Base-by-base conservation (phyloP, 2,329 filamentous ascomycete species). In the Fusarium ramigenum region DNA sequence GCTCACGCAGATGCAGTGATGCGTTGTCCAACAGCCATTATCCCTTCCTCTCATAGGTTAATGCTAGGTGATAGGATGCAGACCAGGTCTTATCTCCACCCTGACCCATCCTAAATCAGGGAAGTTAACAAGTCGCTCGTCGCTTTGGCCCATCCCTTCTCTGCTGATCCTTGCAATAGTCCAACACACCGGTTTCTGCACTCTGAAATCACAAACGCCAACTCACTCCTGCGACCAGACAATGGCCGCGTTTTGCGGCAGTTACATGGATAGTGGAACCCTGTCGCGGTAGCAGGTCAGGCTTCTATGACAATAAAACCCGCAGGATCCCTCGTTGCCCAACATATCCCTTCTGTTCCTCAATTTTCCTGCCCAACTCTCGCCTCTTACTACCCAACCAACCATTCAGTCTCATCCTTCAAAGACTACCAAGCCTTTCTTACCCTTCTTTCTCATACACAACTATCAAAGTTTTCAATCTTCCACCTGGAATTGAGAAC, bases 141-240 rank as follows among this genome's bases (percentile, higher is more conserved):
- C 54, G 60, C 57, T 60, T 60, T 75, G 65, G 61, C 69, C 66
- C 77, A 78, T 79, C 75, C 77, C 74, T 73, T 73, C 60, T 73
- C 77, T 69, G 60, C 65, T 47, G 66, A 81, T 75, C 81, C 81
- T 78, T 82, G 80, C 77, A 76, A 65, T 39, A 56, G 43, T 36
- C 59, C 68, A 74, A 64, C 72, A 67, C 63, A 77, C 72, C 68
- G 74, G 69, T 72, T 74, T 76, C 65, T 78, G 69, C 69, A 70
- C 65, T 70, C 68, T 71, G 69, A 72, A 83, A 83, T 69, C 77
- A 76, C 68, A 75, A 73, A 75, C 76, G 85, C 84, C 86, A 87
- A 79, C 86, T 83, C 85, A 86, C 81, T 81, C 78, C 79, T 83
- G 81, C 84, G 82, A 80, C 84, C 84, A 81, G 85, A 84, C 84